Evolutionary conservation across 2,329 filamentous ascomycete genomes (phyloP), one percentile per base, ranked within the genome.

Genomic region (Parascedosporium putredinis): DNA sequence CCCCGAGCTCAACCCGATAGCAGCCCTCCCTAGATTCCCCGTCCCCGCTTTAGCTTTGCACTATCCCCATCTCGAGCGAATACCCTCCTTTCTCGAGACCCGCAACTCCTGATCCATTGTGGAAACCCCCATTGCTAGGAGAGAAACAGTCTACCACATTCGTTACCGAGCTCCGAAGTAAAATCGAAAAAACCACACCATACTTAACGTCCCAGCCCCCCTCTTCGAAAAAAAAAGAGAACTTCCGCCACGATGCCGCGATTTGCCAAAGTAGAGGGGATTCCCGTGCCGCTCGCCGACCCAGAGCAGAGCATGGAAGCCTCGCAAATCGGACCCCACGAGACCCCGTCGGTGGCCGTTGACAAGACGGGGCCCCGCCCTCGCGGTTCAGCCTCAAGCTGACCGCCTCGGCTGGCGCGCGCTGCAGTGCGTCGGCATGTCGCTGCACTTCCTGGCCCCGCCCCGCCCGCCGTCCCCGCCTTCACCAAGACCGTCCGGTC

Each of bases 351-450:
- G 16, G 14, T 38, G 8, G 18, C 46, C 7, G 23, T 36, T 24
- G 47, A 49, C 36, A 43, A 43, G 24, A 49, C 47, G 9, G 47
- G 47, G 8, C 34, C 34, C 16, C 47, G 34, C 14, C 33, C 8
- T 49, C 47, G 9, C 47, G 47, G 16, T 23, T 25, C 34, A 16
- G 22, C 24, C 47, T 49, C 24, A 38, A 38, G n/a, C 8, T 49
- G 23, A n/a, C 24, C 1, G 47, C 47, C 9, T 38, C 22, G 24
- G 36, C 12, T 49, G 47, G 47, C 16, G 47, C 4, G 23, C 47
- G 3, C 36, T 49, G 6, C 47, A 49, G 36, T 49, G 36, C 34
- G 16, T 49, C 5, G 47, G 47, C 3, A 49, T 49, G 16, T 49
- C 33, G 2, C 24, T 49, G 24, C 47, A 49, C 29, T 43, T 49